Percentiles rank a stretch among this genome's conserved stretches.
Conservation (phyloP, 2,329 filamentous ascomycete species). For the Pseudopithomyces chartarum region DNA sequence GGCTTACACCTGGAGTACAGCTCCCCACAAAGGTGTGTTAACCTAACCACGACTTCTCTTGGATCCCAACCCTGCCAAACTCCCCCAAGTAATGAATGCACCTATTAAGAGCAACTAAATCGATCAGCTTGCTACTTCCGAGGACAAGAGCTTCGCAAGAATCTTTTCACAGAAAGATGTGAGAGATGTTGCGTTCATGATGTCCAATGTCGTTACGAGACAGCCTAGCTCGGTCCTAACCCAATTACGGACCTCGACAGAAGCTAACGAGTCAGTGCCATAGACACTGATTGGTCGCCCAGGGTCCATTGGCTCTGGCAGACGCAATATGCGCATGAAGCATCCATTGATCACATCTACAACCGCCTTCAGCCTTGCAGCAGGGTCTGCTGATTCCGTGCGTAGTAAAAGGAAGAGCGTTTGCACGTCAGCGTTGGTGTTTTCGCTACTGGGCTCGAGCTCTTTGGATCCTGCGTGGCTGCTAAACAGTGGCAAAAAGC, state of each 20-base stretch:
- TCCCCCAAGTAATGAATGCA: too few species aligned
- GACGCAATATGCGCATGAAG: conserved; percentile 7
- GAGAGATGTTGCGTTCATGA: conserved; percentile 21
- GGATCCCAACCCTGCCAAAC: too few species aligned
- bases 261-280: conserved; percentile 22
- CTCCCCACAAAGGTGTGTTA: too few species aligned
- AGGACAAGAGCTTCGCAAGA: background rate
- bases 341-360: conserved; percentile 11
- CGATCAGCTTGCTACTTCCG: background rate
- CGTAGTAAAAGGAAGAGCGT: background rate
- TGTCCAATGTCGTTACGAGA: conserved; percentile 20
- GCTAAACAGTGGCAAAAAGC: conserved; percentile 6
- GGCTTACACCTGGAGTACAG: too few species aligned
- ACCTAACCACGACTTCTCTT: too few species aligned
- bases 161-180: conserved; percentile 19
- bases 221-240: conserved; percentile 16
- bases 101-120: too few species aligned
- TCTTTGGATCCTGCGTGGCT: background rate
- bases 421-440: conserved; percentile 1
- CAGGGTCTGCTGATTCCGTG: background rate
- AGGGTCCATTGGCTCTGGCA: conserved; percentile 14
- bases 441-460: background rate
- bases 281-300: conserved; percentile 17
- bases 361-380: background rate
- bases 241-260: conserved; percentile 28